These are phyloP conservation scores for Chlorella sp. DNA, from an alignment of 139 green algal genomes.

Conservation along the genomic window DNA sequence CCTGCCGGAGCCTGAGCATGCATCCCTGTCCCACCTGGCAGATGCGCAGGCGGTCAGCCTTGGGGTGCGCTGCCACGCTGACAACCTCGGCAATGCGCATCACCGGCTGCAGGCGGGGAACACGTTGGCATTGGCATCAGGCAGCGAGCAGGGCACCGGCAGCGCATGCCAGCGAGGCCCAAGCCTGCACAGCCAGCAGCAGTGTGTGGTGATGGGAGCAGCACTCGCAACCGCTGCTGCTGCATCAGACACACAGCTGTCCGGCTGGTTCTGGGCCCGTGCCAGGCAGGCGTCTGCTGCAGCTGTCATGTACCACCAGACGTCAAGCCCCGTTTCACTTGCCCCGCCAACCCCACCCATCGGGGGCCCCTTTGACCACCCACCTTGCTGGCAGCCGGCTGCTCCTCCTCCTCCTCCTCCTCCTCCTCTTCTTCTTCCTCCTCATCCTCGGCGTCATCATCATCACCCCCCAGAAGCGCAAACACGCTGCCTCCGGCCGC, in stretches of 20 bases:
- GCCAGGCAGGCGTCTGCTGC: too few species aligned
- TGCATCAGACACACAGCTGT: not conserved
- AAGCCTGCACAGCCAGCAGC: not conserved
- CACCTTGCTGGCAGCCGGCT: slow-evolving; percentile 22
- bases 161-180: not conserved
- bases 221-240: not conserved
- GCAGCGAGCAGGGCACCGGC: not conserved
- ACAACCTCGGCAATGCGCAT: slow-evolving; percentile 48
- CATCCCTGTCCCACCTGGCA: slow-evolving; percentile 45
- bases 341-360: too few species aligned
- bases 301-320: too few species aligned
- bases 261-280: not conserved
- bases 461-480: slow-evolving; percentile 56
- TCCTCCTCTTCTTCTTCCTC: slow-evolving; percentile 53
- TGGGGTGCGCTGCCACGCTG: slow-evolving; percentile 66
- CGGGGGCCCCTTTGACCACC: not conserved
- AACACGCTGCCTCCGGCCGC: slow-evolving; percentile 50
- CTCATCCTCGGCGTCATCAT: slow-evolving; percentile 52
- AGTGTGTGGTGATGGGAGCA: not conserved
- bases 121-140: too few species aligned
- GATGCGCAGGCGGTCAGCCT: slow-evolving; percentile 68
- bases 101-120: not conserved
- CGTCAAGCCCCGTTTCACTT: too few species aligned
- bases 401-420: slow-evolving; percentile 55
- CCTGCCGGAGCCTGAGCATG: not conserved